Percentiles rank a stretch among this genome's conserved stretches.
Conservation (phyloP, 169 alveolate genomes). For the Eimeria maxima region DNA sequence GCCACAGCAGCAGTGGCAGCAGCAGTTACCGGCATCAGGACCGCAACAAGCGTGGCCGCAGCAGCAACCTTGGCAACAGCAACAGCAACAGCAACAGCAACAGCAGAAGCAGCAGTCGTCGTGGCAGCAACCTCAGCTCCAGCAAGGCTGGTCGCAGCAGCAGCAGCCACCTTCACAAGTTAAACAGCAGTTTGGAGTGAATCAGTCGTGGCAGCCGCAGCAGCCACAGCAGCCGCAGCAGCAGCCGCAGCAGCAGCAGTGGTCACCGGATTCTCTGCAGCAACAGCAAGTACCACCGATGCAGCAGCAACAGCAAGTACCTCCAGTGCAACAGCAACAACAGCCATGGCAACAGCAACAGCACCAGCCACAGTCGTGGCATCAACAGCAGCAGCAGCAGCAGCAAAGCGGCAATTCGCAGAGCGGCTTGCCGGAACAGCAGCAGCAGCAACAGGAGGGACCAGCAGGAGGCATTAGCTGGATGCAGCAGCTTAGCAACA, state of each 20-base stretch:
- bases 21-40: neutral
- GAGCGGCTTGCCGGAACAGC: constrained; percentile 66
- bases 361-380: constrained; percentile 60
- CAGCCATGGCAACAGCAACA: constrained; percentile 47
- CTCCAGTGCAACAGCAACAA: constrained; percentile 48
- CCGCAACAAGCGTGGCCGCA: constrained; percentile 58
- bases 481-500: constrained; percentile 83
- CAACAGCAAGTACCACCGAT: constrained; percentile 47
- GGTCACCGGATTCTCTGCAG: constrained; percentile 26
- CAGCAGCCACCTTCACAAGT: constrained; percentile 40
- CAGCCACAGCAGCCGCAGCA: constrained; percentile 38
- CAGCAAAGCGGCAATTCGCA: constrained; percentile 19
- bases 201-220: constrained; percentile 53
- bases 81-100: constrained; percentile 32
- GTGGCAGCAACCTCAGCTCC: constrained; percentile 53
- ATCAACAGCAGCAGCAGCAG: constrained; percentile 74
- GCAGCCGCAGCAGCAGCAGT: constrained; percentile 47
- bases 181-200: constrained; percentile 10
- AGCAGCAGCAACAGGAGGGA: constrained; percentile 57
- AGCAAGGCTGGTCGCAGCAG: constrained; percentile 62
- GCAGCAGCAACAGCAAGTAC: constrained; percentile 72
- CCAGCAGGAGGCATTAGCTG: constrained; percentile 66
- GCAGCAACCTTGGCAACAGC: constrained; percentile 51
- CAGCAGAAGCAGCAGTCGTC: constrained; percentile 57
- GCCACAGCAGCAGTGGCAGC: constrained; percentile 66